A percentile compares a stretch with the other conserved stretches of the same genome.
Evolutionary conservation across 495 filamentous ascomycete genomes (phyloP).

Genomic region (Chaetomium tenue): DNA sequence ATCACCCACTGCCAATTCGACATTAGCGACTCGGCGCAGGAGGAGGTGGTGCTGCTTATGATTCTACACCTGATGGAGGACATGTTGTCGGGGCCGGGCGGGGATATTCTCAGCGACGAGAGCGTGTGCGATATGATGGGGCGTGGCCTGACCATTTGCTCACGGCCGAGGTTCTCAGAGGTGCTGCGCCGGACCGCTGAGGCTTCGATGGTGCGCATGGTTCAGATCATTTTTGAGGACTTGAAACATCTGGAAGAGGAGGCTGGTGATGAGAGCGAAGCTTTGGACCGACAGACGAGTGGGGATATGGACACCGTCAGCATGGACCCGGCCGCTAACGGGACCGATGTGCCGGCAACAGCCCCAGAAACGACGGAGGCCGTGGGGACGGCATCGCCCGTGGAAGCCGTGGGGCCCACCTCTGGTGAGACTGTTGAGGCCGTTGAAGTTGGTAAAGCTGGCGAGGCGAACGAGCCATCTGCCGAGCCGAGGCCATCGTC

Average conservation of each 20-base stretch:
- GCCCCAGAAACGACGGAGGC: slow-evolving; percentile 25
- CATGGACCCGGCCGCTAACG: slow-evolving; percentile 87
- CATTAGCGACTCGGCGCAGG: slow-evolving; percentile 87
- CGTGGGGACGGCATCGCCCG: too few species aligned
- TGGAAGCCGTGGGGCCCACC: slow-evolving; percentile 24
- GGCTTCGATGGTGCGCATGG: slow-evolving; percentile 98
- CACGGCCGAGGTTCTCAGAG: slow-evolving; percentile 86
- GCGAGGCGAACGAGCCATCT: slow-evolving; percentile 38
- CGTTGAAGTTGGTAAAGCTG: slow-evolving; percentile 21
- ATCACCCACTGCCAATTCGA: slow-evolving; percentile 99
- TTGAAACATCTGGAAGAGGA: slow-evolving; percentile 81
- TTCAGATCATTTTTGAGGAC: slow-evolving; percentile 92
- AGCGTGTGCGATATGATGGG: slow-evolving; percentile 99
- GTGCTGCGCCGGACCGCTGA: slow-evolving; percentile 87
- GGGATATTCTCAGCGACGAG: slow-evolving; percentile 87
- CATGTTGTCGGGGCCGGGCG: slow-evolving; percentile 90
- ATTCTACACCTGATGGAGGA: slow-evolving; percentile 98
- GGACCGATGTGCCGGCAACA: slow-evolving; percentile 48
- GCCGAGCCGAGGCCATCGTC: slow-evolving; percentile 49
- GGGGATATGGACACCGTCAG: slow-evolving; percentile 71
- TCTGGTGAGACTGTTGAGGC: slow-evolving; percentile 28
- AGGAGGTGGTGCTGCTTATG: slow-evolving; percentile 89
- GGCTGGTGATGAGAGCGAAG: slow-evolving; percentile 57
- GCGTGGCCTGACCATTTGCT: slow-evolving; percentile 95
- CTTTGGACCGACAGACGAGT: slow-evolving; percentile 60